Evolutionary conservation across 2,329 filamentous ascomycete genomes (phyloP), one percentile per base, ranked within the genome.

Genomic region (Alternaria solani): DNA sequence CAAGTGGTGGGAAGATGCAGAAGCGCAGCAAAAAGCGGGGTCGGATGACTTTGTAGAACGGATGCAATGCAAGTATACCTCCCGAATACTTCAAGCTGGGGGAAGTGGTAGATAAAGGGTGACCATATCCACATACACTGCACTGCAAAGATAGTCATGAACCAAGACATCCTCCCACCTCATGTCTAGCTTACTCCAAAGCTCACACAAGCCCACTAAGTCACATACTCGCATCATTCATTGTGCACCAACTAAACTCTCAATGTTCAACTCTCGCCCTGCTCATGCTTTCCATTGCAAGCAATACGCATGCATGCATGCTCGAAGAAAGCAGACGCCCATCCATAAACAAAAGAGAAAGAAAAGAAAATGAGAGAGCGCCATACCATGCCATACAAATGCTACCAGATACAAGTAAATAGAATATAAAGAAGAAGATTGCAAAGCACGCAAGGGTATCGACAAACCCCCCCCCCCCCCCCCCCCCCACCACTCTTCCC

Each of bases 311-410:
- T 23, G 20, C 20, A n/a, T 1, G 5, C 25, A 20, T 23, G 20
- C 20, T 42, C 4, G 14, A 5, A 34, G 32, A 12, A 16, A 34
- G 28, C 28, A 34, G 12, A 34, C 32, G 20, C 20, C 20, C 12
- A 34, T 12, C 14, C 5, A 34, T 16, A 11, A 9, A 30, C 28
- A 30, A 30, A 11, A 30, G 4, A 7, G 26, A 28, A 28, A 28
- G 26, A 28, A 28, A 30, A 30, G 11, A 11, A 30, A 30, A 38
- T 2, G n/a, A n/a, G n/a, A 5, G 2, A n/a, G 64, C 62, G 44
- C 64, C 62, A 34, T 57, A 55, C 48, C 67, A 34, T 57, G 57
- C 48, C 67, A 69, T 70, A 60, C 68, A 67, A 66, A 64, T 61
- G 62, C 56, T 66, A 65, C 46, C 60, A 51, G 52, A n/a, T 42